Evolutionary conservation across 2,329 filamentous ascomycete genomes (phyloP).

Genomic region (Immersiporthe knoxdaviesiana): DNA sequence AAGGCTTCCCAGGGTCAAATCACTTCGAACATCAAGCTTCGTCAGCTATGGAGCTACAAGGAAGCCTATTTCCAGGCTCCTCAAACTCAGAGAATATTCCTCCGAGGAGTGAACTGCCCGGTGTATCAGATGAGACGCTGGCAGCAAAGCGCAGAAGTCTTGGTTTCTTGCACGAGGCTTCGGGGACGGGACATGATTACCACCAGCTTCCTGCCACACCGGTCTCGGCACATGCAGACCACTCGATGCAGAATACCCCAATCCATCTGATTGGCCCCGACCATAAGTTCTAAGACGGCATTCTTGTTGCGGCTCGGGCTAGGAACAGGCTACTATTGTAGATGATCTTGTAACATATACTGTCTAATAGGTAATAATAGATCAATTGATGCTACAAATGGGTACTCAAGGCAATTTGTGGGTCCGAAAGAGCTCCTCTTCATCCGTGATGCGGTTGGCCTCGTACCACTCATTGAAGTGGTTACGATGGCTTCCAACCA

Average conservation of each 20-base stretch:
- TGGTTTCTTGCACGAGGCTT: slow-evolving; percentile 8
- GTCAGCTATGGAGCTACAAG: not conserved
- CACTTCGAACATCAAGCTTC: not conserved
- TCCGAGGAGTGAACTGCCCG: not conserved
- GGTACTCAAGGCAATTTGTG: too few relatives aligned
- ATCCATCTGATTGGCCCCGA: slow-evolving; percentile 9
- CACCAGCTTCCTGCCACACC: slow-evolving; percentile 17
- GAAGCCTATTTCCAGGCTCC: not conserved
- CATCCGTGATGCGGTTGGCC: too few relatives aligned
- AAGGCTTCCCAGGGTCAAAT: not conserved
- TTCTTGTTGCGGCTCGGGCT: not conserved
- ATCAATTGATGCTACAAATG: not conserved
- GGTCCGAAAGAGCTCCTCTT: too few relatives aligned
- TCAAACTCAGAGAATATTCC: not conserved
- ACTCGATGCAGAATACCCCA: slow-evolving; percentile 22
- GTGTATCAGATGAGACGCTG: not conserved
- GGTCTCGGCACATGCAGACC: not conserved
- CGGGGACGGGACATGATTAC: slow-evolving; percentile 12
- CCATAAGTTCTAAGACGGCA: not conserved
- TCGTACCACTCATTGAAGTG: too few relatives aligned
- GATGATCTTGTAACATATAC: not conserved
- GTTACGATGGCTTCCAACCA: too few relatives aligned
- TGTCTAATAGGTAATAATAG: not conserved
- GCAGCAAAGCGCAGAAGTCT: not conserved
- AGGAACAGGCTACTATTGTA: not conserved